A percentile compares a stretch with the other conserved stretches of the same genome.
These are phyloP conservation scores for Ophiostoma tasmaniense DNA, from an alignment of 2,329 filamentous ascomycete species.

Conservation along the genomic window DNA sequence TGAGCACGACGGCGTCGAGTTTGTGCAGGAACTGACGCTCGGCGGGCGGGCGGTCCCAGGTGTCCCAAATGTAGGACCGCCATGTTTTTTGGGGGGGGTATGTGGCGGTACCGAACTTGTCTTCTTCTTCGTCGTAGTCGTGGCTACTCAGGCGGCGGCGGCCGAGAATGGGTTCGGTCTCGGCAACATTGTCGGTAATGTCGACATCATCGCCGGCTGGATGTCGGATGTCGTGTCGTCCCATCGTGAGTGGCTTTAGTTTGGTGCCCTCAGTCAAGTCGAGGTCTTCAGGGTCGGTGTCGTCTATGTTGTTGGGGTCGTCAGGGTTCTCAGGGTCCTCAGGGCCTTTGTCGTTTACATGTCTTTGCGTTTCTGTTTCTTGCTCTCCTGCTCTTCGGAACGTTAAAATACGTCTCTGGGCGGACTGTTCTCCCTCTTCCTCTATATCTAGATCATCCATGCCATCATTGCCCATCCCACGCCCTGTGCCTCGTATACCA, in stretches of 20 bases:
- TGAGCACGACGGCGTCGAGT: conserved; percentile 31
- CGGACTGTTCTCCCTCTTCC: neutral
- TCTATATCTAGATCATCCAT: neutral
- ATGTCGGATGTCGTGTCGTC: neutral
- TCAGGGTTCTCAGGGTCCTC: neutral
- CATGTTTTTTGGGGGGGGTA: neutral
- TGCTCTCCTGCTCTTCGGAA: neutral
- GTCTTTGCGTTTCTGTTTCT: neutral
- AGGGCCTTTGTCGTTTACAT: neutral
- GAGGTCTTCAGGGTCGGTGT: neutral
- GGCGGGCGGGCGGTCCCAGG: conserved; percentile 19
- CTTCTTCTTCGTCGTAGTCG: neutral
- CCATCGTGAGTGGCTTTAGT: neutral
- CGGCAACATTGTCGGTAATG: neutral
- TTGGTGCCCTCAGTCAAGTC: neutral
- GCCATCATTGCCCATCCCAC: neutral
- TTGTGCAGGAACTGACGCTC: conserved; percentile 29
- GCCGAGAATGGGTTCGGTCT: neutral
- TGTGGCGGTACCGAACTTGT: neutral
- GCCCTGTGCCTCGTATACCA: neutral
- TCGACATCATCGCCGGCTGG: neutral
- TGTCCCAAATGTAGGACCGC: conserved; percentile 7
- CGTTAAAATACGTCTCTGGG: neutral
- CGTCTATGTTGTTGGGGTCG: neutral
- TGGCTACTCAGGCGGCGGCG: neutral